Percentiles rank a stretch among this genome's conserved stretches.
Conservation (phyloP, 352 stramenopile genomes). For the Phytophthora sansomeana region DNA sequence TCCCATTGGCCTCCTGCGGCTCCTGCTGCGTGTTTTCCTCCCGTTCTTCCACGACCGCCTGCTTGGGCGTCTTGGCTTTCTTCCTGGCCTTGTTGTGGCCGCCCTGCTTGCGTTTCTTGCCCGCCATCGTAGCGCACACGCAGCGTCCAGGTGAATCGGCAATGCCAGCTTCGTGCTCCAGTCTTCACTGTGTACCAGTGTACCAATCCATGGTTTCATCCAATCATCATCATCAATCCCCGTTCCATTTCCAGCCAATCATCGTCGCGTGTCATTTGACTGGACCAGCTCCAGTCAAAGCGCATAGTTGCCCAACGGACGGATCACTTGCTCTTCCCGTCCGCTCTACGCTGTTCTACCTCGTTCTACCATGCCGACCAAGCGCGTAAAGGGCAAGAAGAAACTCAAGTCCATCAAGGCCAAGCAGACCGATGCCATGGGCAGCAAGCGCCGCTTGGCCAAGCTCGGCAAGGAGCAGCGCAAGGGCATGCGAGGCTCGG, state of each 20-base stretch:
- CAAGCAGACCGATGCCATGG: slow-evolving; percentile 87
- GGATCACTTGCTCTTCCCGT: slow-evolving; percentile 1
- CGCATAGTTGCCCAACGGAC: neutral
- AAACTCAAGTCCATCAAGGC: slow-evolving; percentile 93
- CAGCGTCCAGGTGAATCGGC: slow-evolving; percentile 9
- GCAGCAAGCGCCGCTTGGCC: slow-evolving; percentile 79
- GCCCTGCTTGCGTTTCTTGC: slow-evolving; percentile 70
- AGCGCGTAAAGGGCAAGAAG: slow-evolving; percentile 91
- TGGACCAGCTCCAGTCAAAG: slow-evolving; percentile 10
- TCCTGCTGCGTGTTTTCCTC: slow-evolving; percentile 13
- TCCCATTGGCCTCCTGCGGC: slow-evolving; percentile 27
- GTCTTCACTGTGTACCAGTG: neutral
- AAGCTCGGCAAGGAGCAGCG: slow-evolving; percentile 89
- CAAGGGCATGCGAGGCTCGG: slow-evolving; percentile 82
- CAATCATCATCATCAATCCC: slow-evolving; percentile 12
- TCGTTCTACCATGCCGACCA: slow-evolving; percentile 73
- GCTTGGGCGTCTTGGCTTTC: slow-evolving; percentile 46
- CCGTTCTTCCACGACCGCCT: slow-evolving; percentile 13
- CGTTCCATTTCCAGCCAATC: slow-evolving; percentile 32
- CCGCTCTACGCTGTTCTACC: slow-evolving; percentile 11
- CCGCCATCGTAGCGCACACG: slow-evolving; percentile 41
- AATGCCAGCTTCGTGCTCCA: neutral
- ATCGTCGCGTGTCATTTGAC: neutral
- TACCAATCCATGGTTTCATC: slow-evolving; percentile 7
- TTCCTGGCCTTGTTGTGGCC: slow-evolving; percentile 48